Evolutionary conservation across 805 yeast genomes (phyloP), one percentile per base, ranked within the genome.

Genomic region (Deakozyma indianensis): DNA sequence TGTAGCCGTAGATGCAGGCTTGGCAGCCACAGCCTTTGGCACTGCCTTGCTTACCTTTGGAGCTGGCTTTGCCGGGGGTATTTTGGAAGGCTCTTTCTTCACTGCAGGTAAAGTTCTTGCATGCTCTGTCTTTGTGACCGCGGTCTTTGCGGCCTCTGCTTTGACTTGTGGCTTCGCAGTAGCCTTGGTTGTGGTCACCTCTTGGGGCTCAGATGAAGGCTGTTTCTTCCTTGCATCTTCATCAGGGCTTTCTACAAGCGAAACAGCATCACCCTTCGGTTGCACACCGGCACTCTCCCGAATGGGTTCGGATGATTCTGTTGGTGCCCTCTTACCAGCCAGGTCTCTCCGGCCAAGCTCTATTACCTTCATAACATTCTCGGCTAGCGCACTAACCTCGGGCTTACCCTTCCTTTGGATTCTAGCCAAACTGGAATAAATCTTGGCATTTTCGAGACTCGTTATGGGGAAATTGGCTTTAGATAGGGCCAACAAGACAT

Each of bases 401-500:
- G 38, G 25, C 4, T 14, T 7, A 2, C 41, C 41, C 23, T 35
- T 35, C 5, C 22, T 4, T 18, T 23, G 43, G 20, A 42, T 22
- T 11, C 41, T 32, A 5, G 38, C 41, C 7, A 48, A 25, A 20
- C 46, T 43, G 1, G 48, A 46, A 18, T 16, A 18, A 16, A 49
- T 25, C 24, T 47, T 46, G 21, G 46, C 27, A 18, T 47, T 41
- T n/a, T 38, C 35, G 4, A 52, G 15, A 4, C 41, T 46, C 4
- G 44, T 51, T 1, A 22, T 45, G n/a, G 42, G 29, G 14, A 51
- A 42, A 9, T 45, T 45, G 4, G 51, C 41, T 15, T 41, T 22
- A 3, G 5, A 15, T 3, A 53, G 35, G 14, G 49, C 43, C 43
- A 28, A n/a, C 4, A 53, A 43, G 3, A 48, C 54, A 9, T 47